A percentile compares a stretch with the other conserved stretches of the same genome.
Evolutionary conservation across 129 eudicot species (phyloP).

Genomic region (Chrysanthemum seticuspe): DNA sequence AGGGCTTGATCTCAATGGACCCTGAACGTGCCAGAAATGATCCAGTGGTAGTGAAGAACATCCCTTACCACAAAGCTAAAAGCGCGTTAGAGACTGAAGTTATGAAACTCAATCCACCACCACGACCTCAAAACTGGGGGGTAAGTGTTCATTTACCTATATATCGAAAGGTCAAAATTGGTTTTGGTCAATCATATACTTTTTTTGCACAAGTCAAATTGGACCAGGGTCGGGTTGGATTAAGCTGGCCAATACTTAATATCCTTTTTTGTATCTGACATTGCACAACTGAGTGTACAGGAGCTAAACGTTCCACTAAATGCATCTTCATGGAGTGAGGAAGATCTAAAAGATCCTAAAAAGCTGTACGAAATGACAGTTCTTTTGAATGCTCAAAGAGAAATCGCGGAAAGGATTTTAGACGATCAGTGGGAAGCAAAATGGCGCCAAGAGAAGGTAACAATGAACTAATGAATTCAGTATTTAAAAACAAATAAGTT

Average conservation of each 20-base stretch:
- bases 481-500: neutral
- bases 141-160: constrained; percentile 51
- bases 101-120: constrained; percentile 91
- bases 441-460: constrained; percentile 93
- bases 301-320: constrained; percentile 73
- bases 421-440: constrained; percentile 88
- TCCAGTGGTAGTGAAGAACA: constrained; percentile 77
- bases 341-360: constrained; percentile 87
- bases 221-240: no score
- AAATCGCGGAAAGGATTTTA: constrained; percentile 76
- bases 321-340: constrained; percentile 82
- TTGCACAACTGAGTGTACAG: constrained; percentile 35
- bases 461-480: neutral
- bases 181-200: no score
- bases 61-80: constrained; percentile 76
- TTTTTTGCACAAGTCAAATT: no score
- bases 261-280: no score
- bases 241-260: no score
- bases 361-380: constrained; percentile 83
- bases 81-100: constrained; percentile 71
- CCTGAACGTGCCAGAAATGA: constrained; percentile 86
- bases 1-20: constrained; percentile 82
- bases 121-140: constrained; percentile 96
- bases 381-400: constrained; percentile 86
- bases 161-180: no score